These are phyloP conservation scores for Umbilicaria muhlenbergii DNA, from an alignment of 495 filamentous ascomycete genomes.

Conservation along the genomic window DNA sequence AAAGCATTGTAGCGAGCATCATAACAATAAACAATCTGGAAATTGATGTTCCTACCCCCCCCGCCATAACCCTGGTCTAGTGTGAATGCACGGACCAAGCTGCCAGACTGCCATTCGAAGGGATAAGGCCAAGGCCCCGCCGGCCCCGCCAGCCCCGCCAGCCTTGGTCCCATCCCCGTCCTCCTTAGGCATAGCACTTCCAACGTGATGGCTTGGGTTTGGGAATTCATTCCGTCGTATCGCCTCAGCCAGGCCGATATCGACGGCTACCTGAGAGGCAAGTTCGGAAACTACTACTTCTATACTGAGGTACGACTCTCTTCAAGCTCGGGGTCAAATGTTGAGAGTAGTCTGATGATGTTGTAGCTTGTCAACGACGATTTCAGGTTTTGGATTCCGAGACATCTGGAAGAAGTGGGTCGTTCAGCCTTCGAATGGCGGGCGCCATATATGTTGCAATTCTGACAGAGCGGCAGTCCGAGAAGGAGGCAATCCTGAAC, in stretches of 20 bases:
- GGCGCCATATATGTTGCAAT: too few relatives aligned
- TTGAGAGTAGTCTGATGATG: background rate
- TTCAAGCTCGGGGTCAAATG: background rate
- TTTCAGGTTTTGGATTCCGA: slow-evolving; percentile 7
- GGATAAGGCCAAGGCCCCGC: too few relatives aligned
- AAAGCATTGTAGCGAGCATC: too few relatives aligned
- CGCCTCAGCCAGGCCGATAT: background rate
- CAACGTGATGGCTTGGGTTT: background rate
- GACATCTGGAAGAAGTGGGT: slow-evolving; percentile 4
- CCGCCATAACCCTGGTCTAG: too few relatives aligned
- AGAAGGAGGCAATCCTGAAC: slow-evolving; percentile 1
- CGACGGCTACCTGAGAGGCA: background rate
- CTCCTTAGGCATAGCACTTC: too few relatives aligned
- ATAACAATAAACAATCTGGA: too few relatives aligned
- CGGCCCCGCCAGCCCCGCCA: too few relatives aligned
- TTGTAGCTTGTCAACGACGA: background rate
- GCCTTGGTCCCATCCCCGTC: too few relatives aligned
- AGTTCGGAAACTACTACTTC: slow-evolving; percentile 4
- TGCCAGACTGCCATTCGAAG: too few relatives aligned
- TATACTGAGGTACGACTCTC: background rate
- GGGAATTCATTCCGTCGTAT: slow-evolving; percentile 1
- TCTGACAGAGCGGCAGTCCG: background rate
- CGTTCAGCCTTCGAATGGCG: background rate
- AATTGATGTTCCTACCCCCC: too few relatives aligned
- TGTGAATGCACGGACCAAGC: too few relatives aligned